Evolutionary conservation across 768 basidiomycete genomes (phyloP).

Genomic region (Cyathus striatus): DNA sequence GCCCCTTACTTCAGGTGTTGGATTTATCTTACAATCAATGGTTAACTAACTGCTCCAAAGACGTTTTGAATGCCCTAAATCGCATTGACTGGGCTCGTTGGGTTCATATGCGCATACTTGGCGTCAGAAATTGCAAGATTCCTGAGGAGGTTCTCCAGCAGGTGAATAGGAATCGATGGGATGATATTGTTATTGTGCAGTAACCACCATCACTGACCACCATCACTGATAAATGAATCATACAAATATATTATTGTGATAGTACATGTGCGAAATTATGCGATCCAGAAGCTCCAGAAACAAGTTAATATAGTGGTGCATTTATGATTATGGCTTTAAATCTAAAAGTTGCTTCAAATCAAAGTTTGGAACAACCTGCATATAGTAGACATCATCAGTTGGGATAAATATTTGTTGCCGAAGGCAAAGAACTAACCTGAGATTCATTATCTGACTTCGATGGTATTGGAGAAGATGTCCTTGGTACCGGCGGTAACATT

Average conservation of each 20-base stretch:
- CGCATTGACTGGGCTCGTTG: constrained; percentile 57
- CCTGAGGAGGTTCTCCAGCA: constrained; percentile 32
- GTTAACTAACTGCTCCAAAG: constrained; percentile 23
- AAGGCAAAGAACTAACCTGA: constrained; percentile 24
- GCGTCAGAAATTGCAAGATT: constrained; percentile 48
- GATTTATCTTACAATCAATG: constrained; percentile 66
- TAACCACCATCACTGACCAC: no score
- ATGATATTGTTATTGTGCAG: constrained; percentile 49
- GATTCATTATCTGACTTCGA: constrained; percentile 23
- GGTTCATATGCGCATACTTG: constrained; percentile 48
- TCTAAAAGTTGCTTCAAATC: constrained; percentile 51
- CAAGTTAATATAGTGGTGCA: constrained; percentile 6
- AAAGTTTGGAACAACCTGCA: constrained; percentile 44
- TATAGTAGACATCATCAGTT: neutral
- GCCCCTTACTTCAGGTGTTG: constrained; percentile 57
- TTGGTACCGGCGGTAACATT: constrained; percentile 31
- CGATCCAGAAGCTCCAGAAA: neutral
- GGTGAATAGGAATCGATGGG: constrained; percentile 62
- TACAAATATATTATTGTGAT: no score
- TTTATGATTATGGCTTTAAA: constrained; percentile 29
- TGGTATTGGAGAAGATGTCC: constrained; percentile 10
- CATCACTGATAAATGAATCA: no score
- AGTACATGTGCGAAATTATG: no score
- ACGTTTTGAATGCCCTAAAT: constrained; percentile 32
- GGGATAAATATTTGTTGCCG: neutral